Evolutionary conservation across 1,139 yeast species (phyloP), one percentile per base, ranked within the genome.

Genomic region (Sugiyamaella japonica): DNA sequence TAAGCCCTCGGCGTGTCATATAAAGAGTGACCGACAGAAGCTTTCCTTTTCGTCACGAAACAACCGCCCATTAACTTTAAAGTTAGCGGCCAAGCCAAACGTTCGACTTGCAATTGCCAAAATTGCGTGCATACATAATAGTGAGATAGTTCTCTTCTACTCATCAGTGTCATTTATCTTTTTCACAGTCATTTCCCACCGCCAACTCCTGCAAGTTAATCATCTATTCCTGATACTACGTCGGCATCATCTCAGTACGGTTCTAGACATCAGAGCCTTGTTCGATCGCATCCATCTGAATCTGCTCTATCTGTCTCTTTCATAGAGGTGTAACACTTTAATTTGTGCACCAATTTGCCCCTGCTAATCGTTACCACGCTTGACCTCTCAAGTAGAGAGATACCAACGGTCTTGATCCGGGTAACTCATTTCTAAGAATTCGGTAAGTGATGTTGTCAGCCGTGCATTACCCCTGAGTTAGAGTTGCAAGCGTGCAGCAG

Each of bases 341-440:
- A 17, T n/a, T 40, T 15, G n/a, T 41, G 40, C 49, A 23, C 10
- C 49, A 8, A 7, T 13, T 34, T 34, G 34, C 49, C 51, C 54
- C 54, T 52, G 55, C 55, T 52, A 52, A 52, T 52, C 55, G 55
- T 52, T 48, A 39, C 51, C 51, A 45, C 48, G 54, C 54, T 50
- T 38, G 54, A 38, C 54, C 50, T 16, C n/a, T 10, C 47, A 44
- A 52, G 49, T 36, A 36, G 6, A 20, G 25, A 20, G 7, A 12
- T 45, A 20, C 25, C 41, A 45, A 45, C 49, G 49, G 49, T 45
- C 36, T 23, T 2, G n/a, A 36, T 36, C 49, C 23, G 49, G 49
- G 49, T 45, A 34, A 45, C 48, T 8, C 16, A 2, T 20, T 3
- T 7, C 16, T 6, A 25, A 10, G 8, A 16, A 25, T 38, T 47